phyloP scores from a whole-genome alignment of 2,329 filamentous ascomycete species.

The Epichloe sylvatica region DNA sequence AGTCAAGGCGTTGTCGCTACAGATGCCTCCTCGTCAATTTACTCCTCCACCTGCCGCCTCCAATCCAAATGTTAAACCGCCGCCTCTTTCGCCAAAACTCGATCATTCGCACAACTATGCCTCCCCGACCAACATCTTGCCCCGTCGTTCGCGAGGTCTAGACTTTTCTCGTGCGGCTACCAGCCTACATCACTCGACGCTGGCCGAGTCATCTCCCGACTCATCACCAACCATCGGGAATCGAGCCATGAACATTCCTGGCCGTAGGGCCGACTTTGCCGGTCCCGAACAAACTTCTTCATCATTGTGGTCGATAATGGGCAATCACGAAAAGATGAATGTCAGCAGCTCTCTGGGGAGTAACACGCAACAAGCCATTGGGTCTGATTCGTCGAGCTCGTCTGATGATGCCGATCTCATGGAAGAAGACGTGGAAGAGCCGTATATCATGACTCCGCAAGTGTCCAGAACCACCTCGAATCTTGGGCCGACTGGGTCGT shows the following conservation, averaged over 20 bases:
- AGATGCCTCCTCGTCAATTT: conserved; percentile 21
- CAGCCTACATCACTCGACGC: conserved; percentile 85
- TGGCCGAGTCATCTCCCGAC: conserved; percentile 81
- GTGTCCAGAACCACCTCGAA: conserved; percentile 44
- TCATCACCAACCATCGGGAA: conserved; percentile 76
- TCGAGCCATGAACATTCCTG: conserved; percentile 47
- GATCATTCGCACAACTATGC: conserved; percentile 76
- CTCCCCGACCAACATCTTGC: conserved; percentile 75
- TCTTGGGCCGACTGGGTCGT: conserved; percentile 37
- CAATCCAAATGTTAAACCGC: conserved; percentile 34
- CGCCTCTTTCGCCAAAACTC: conserved; percentile 70
- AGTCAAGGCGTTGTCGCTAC: conserved; percentile 44
- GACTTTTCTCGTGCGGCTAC: conserved; percentile 91
- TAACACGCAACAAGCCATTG: conserved; percentile 44
- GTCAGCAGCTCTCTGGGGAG: conserved; percentile 71
- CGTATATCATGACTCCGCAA: conserved; percentile 73
- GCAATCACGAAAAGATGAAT: conserved; percentile 52
- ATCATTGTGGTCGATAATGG: conserved; percentile 58
- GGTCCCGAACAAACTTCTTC: conserved; percentile 52
- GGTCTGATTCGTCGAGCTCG: conserved; percentile 64
- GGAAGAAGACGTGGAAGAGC: conserved; percentile 66
- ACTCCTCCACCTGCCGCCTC: conserved; percentile 23
- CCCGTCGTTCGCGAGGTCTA: conserved; percentile 74
- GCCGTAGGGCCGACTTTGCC: conserved; percentile 34
- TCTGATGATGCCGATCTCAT: conserved; percentile 56